A percentile compares a stretch with the other conserved stretches of the same genome.
phyloP scores from a whole-genome alignment of 768 basidiomycete genomes.

The Trametes coccinea region DNA sequence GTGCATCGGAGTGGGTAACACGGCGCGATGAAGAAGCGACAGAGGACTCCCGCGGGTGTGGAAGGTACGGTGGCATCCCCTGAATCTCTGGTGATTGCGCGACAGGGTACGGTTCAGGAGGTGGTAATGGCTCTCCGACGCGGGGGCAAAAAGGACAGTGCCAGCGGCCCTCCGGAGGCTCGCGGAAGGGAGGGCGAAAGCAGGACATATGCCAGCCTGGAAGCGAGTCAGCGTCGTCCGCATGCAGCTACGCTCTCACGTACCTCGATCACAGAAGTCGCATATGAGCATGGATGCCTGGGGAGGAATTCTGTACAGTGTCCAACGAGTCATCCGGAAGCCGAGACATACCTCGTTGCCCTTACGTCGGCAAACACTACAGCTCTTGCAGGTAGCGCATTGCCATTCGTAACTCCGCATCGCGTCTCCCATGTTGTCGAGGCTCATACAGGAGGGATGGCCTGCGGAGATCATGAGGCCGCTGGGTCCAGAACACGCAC shows the following conservation, averaged over 20 bases:
- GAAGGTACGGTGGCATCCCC: background rate
- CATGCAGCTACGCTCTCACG: slow-evolving; percentile 3
- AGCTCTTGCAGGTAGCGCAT: slow-evolving; percentile 90
- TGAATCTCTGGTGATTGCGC: slow-evolving; percentile 6
- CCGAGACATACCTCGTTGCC: slow-evolving; percentile 77
- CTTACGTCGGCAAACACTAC: slow-evolving; percentile 82
- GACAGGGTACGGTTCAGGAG: slow-evolving; percentile 1
- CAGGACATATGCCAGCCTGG: slow-evolving; percentile 86
- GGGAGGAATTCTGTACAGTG: background rate
- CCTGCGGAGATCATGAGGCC: slow-evolving; percentile 42
- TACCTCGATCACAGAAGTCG: slow-evolving; percentile 90
- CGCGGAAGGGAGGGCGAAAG: slow-evolving; percentile 66
- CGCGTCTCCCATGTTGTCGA: slow-evolving; percentile 55
- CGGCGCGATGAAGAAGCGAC: slow-evolving; percentile 44
- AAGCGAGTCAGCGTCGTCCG: slow-evolving; percentile 4
- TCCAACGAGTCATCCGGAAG: background rate
- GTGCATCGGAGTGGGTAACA: slow-evolving; percentile 19
- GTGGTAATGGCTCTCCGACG: slow-evolving; percentile 27
- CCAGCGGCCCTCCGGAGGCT: slow-evolving; percentile 77
- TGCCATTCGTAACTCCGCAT: slow-evolving; percentile 79
- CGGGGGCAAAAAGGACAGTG: slow-evolving; percentile 66
- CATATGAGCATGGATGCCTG: slow-evolving; percentile 86
- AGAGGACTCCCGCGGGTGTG: slow-evolving; percentile 36
- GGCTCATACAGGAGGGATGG: slow-evolving; percentile 84
- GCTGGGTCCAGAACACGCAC: background rate